These are phyloP conservation scores for Solanum chmielewskii DNA, from an alignment of 257 asterid genomes.

Conservation along the genomic window DNA sequence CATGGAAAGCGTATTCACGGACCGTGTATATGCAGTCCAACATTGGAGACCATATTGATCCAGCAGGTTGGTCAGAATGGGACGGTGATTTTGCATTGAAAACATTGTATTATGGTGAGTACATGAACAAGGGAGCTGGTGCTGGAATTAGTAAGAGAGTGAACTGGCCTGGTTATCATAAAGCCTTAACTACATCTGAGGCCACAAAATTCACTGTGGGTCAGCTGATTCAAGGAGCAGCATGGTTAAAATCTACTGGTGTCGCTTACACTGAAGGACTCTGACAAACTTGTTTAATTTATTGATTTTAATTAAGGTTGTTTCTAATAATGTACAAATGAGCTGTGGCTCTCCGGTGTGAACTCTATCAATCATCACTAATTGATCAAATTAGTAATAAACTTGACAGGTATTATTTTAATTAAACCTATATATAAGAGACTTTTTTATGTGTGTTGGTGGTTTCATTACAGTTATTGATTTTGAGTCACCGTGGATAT, in stretches of 20 bases:
- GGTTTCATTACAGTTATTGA: neutral
- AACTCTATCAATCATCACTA: neutral
- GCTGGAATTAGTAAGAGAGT: constrained; percentile 6
- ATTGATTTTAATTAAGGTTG: neutral
- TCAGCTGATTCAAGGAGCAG: constrained; percentile 4
- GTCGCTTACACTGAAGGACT: constrained; percentile 4
- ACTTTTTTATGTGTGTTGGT: neutral
- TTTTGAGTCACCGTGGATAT: neutral
- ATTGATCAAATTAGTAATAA: neutral
- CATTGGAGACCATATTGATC: constrained; percentile 5
- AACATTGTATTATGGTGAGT: constrained; percentile 11
- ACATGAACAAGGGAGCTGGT: constrained; percentile 1
- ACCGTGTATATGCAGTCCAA: constrained; percentile 9
- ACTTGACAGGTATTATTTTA: neutral
- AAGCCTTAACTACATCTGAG: neutral
- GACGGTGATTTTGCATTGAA: constrained; percentile 2
- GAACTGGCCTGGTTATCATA: constrained; percentile 4
- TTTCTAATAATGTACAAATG: neutral
- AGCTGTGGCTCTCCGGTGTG: neutral
- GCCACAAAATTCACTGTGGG: constrained; percentile 6
- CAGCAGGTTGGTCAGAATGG: constrained; percentile 10
- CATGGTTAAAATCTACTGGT: constrained; percentile 7
- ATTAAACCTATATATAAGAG: neutral
- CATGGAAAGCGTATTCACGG: constrained; percentile 17
- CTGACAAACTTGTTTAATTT: neutral